These are phyloP conservation scores for Colletotrichum siamense DNA, from an alignment of 2,329 filamentous ascomycete genomes.

Conservation along the genomic window DNA sequence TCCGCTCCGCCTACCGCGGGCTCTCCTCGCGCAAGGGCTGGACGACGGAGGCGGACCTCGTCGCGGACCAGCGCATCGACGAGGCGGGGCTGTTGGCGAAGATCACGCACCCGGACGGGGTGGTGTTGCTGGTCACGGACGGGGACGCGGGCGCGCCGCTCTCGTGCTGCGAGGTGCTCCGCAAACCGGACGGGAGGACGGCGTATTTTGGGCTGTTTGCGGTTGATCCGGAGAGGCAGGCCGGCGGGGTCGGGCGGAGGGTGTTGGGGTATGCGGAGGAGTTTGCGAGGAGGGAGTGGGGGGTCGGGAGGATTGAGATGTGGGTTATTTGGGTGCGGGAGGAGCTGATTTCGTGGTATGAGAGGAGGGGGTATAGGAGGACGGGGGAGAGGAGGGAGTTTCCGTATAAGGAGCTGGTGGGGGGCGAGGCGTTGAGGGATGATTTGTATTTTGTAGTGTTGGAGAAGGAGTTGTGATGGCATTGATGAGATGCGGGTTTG, in stretches of 20 bases:
- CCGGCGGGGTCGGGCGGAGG: constrained; percentile 46
- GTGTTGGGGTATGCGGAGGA: constrained; percentile 47
- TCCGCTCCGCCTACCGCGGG: constrained; percentile 51
- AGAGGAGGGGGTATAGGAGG: constrained; percentile 44
- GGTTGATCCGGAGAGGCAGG: constrained; percentile 47
- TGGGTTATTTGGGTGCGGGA: constrained; percentile 45
- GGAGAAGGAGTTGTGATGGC: constrained; percentile 39
- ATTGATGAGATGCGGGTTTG: not conserved
- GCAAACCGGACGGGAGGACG: not conserved
- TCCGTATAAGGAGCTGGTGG: constrained; percentile 42
- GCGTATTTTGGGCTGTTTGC: constrained; percentile 54
- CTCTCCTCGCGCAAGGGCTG: constrained; percentile 44
- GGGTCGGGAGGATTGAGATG: constrained; percentile 44
- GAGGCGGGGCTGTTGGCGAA: constrained; percentile 38
- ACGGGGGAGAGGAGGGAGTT: constrained; percentile 47
- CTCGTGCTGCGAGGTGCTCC: constrained; percentile 50
- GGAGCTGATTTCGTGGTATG: constrained; percentile 53
- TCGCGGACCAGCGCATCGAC: constrained; percentile 49
- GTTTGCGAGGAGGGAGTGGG: constrained; percentile 37
- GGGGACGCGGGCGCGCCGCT: constrained; percentile 27
- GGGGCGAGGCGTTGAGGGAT: constrained; percentile 41
- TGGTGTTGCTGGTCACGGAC: constrained; percentile 42
- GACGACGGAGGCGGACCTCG: constrained; percentile 52
- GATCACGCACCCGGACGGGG: constrained; percentile 40
- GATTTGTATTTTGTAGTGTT: constrained; percentile 49